phyloP scores from a whole-genome alignment of 345 rosid species.

The Hibiscus syriacus region DNA sequence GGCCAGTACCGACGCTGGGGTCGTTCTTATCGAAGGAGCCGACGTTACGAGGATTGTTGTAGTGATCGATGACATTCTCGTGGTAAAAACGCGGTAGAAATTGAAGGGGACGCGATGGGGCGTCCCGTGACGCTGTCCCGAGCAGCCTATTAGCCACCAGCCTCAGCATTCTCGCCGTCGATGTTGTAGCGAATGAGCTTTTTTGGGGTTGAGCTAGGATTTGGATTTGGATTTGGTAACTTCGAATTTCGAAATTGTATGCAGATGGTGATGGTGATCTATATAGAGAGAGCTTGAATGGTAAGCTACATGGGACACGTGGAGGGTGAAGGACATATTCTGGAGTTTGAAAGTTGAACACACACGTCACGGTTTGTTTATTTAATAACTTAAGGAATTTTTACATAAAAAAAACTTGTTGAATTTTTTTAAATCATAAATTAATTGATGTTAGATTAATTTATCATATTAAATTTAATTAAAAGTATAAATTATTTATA shows the following conservation, averaged over 20 bases:
- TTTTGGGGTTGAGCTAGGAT: not conserved
- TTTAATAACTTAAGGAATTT: too few relatives aligned
- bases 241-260: not conserved
- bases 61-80: conserved; percentile 92
- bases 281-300: not conserved
- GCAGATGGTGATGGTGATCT: not conserved
- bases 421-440: too few relatives aligned
- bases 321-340: not conserved
- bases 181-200: not conserved
- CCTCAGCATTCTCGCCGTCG: not conserved
- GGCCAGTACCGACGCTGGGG: conserved; percentile 74
- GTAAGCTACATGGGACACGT: not conserved
- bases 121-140: conserved; percentile 18
- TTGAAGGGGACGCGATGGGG: conserved; percentile 20
- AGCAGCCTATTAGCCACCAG: conserved; percentile 28
- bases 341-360: not conserved
- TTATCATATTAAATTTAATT: too few relatives aligned
- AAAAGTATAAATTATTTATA: too few relatives aligned
- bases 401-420: too few relatives aligned
- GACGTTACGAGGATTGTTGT: conserved; percentile 88
- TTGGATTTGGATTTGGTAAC: not conserved
- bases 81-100: conserved; percentile 51
- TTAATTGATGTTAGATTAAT: too few relatives aligned
- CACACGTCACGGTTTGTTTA: too few relatives aligned
- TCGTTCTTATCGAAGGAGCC: conserved; percentile 90